Evolutionary conservation across 352 stramenopile genomes (phyloP), one percentile per base, ranked within the genome.

Genomic region (Globisporangium solare): DNA sequence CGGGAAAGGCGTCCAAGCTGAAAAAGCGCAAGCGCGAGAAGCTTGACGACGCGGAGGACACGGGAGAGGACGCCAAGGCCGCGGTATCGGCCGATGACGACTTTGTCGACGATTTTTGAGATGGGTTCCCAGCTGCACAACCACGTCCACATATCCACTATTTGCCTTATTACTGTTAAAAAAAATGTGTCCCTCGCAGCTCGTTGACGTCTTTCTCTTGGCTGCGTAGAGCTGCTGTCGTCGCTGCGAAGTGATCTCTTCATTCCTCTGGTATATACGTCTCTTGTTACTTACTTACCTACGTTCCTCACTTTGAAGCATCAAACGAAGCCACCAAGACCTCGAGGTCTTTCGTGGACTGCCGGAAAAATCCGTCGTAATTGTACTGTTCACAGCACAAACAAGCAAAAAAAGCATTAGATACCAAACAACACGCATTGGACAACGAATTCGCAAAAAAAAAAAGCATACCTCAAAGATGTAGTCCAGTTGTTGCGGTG

Each of bases 281-380:
- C 31, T 22, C 24, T 18, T 37, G 18, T n/a, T 51, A 58, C 42
- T 17, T 56, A 15, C 51, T 39, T 55, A 47, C 40, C 49, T 55
- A 55, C 12, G 45, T 49, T 40, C 17, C 41, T 76, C 39, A 74
- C 42, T 72, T 72, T 43, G 57, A 47, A 42, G 58, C 51, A 27
- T 79, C 64, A 56, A 92, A 87, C 2, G 78, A 88, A 20, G 64
- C 51, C 45, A 88, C 59, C 37, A 92, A 66, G 49, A 75, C 60
- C 54, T 89, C 74, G 43, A 92, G 77, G 61, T 92, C 82, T 41
- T 71, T 76, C 21, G 79, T 92, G 18, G 80, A 85, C 71, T 89
- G 79, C 37, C 79, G 77, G 67, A 92, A 92, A 43, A 92, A 92
- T 21, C 82, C 82, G 56, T 89, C 77, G 65, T 92, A 92, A 68